Evolutionary conservation across 2,329 filamentous ascomycete species (phyloP).

Genomic region (Colletotrichum sublineola): DNA sequence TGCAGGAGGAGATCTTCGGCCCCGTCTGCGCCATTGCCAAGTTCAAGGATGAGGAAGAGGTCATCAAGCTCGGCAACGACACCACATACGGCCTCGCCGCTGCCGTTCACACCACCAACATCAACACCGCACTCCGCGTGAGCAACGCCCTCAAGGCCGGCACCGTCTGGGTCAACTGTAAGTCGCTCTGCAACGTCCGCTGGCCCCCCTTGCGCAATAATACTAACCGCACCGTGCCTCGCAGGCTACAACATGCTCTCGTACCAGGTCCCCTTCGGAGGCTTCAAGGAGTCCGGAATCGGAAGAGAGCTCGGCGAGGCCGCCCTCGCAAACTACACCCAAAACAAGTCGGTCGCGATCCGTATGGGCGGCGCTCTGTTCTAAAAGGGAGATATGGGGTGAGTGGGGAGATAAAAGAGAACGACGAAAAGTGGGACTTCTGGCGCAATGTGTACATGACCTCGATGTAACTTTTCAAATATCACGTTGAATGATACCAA

Average conservation of each 20-base stretch:
- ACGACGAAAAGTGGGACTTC: slow-evolving; percentile 29
- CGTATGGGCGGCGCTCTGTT: slow-evolving; percentile 61
- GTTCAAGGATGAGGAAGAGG: slow-evolving; percentile 87
- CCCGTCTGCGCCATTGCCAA: slow-evolving; percentile 88
- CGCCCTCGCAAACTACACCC: slow-evolving; percentile 75
- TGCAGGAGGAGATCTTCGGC: slow-evolving; percentile 93
- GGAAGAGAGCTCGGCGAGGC: slow-evolving; percentile 81
- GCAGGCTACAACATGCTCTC: slow-evolving; percentile 44
- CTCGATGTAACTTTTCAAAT: slow-evolving; percentile 38
- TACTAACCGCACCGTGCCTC: slow-evolving; percentile 64
- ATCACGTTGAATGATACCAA: slow-evolving; percentile 41
- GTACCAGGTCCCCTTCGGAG: slow-evolving; percentile 71
- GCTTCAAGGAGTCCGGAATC: slow-evolving; percentile 83
- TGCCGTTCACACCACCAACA: slow-evolving; percentile 84
- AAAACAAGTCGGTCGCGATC: slow-evolving; percentile 76
- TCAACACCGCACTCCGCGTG: slow-evolving; percentile 86
- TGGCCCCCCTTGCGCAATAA: slow-evolving; percentile 51
- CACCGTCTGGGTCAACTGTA: slow-evolving; percentile 69
- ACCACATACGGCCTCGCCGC: slow-evolving; percentile 86
- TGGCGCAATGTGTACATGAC: slow-evolving; percentile 43
- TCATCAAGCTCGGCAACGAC: slow-evolving; percentile 80
- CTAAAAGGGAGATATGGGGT: slow-evolving; percentile 43
- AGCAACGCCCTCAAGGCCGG: slow-evolving; percentile 82
- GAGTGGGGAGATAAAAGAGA: slow-evolving; percentile 9
- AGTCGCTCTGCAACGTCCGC: slow-evolving; percentile 18